Base-by-base conservation (phyloP, 2,329 filamentous ascomycete species). In the Diatrype stigma region DNA sequence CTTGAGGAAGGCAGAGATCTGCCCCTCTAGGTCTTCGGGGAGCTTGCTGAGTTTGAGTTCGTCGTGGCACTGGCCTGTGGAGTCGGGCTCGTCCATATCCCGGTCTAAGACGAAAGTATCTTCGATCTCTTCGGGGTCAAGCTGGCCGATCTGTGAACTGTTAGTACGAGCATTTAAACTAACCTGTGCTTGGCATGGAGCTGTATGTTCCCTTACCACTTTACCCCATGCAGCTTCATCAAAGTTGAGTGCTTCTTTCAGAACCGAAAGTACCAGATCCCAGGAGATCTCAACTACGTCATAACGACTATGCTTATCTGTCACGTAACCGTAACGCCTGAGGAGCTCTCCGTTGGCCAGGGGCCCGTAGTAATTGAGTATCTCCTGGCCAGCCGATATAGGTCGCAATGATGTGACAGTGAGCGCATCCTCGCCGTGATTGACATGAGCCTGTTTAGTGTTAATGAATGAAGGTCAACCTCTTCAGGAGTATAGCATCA, bases 331-430 rank as follows among this genome's bases (percentile, higher is more conserved):
- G 60, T 96, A 96, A 14, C 91, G 79, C 34, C 92, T 79, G 11
- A 96, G 77, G 7, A 96, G 75, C 63, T 96, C 91, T 1, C 88
- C 87, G 52, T 89, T 87, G 10, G 90, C 87, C 3, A 95, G 80
- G 6, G 90, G 85, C 0, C 92, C 92, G 59, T 96, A 96, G 70
- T 96, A 92, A 66, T 96, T 96, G 64, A 92, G 82, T 17, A 96
- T 82, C 67, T 96, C 88, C 50, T 90, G 81, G 6, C 88, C 88
- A 0, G 80, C 78, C 22, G 69, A 71, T 61, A 96, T 90, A 1
- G 80, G 71, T 42, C 84, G 81, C 52, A 92, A 75, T 0, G 87
- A 77, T 22, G 84, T 87, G 67, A 94, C 93, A 2, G 85, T 84
- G 8, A 96, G 74, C 11, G 69, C 69, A 12, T 76, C 68, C 32